phyloP scores from a whole-genome alignment of 2,329 filamentous ascomycete species.

The Alternaria tenuissima region DNA sequence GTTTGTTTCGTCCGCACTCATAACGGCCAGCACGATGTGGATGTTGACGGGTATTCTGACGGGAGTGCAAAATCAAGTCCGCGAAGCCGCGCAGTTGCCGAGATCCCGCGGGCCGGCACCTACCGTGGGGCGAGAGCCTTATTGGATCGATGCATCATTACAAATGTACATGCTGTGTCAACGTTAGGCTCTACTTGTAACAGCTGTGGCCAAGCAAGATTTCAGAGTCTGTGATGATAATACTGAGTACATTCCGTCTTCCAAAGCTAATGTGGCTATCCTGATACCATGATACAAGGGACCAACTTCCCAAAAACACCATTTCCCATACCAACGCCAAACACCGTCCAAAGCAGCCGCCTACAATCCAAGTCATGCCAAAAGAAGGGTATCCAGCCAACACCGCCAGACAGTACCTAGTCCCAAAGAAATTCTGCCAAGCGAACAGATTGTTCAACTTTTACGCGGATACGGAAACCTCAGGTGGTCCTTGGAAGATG shows the following conservation, averaged over 20 bases:
- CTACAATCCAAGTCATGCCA: slow-evolving; percentile 28
- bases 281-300: slow-evolving; percentile 17
- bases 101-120: no score
- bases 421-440: slow-evolving; percentile 15
- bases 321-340: slow-evolving; percentile 25
- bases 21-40: neutral
- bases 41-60: neutral
- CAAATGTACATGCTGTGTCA: neutral
- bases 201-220: neutral
- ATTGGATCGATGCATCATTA: neutral
- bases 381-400: slow-evolving; percentile 47
- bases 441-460: slow-evolving; percentile 18
- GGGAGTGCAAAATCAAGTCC: no score
- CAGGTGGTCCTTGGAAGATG: slow-evolving; percentile 29
- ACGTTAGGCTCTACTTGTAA: neutral
- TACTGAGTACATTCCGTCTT: slow-evolving; percentile 7
- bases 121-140: neutral
- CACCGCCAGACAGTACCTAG: slow-evolving; percentile 34
- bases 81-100: no score
- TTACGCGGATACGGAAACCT: slow-evolving; percentile 36
- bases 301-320: slow-evolving; percentile 10
- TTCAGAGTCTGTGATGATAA: neutral
- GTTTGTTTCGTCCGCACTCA: slow-evolving; percentile 1
- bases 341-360: slow-evolving; percentile 19
- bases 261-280: slow-evolving; percentile 19